Evolutionary conservation across 1,139 yeast genomes (phyloP).

Genomic region (Debaryomyces psychrophilus): DNA sequence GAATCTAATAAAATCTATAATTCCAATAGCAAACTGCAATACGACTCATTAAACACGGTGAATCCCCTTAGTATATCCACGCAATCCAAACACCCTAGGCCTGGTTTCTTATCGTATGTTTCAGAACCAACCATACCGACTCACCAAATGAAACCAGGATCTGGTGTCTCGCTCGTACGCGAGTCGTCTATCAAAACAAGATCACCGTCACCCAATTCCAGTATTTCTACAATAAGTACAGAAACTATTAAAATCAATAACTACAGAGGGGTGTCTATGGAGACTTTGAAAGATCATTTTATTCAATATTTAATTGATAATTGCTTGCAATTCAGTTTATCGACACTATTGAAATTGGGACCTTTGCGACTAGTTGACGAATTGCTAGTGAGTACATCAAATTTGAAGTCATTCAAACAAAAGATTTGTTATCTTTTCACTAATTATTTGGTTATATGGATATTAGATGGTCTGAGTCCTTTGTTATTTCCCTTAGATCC

Average conservation of each 20-base stretch:
- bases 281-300: slow-evolving; percentile 32
- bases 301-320: slow-evolving; percentile 31
- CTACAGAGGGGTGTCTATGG: slow-evolving; percentile 26
- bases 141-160: not conserved
- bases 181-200: slow-evolving; percentile 13
- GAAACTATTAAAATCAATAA: slow-evolving; percentile 21
- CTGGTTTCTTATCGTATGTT: not conserved
- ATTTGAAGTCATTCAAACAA: slow-evolving; percentile 14
- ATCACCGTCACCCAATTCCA: slow-evolving; percentile 26
- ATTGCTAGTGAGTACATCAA: slow-evolving; percentile 24
- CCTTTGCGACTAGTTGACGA: slow-evolving; percentile 41
- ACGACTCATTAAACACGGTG: not conserved
- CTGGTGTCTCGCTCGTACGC: not conserved
- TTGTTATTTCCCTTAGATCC: slow-evolving; percentile 19
- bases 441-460: slow-evolving; percentile 34
- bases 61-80: not conserved
- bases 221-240: slow-evolving; percentile 23
- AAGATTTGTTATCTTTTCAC: slow-evolving; percentile 38
- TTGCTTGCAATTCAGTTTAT: slow-evolving; percentile 28
- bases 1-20: not conserved
- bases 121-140: slow-evolving; percentile 1
- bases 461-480: slow-evolving; percentile 8
- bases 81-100: not conserved
- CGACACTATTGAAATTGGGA: slow-evolving; percentile 36
- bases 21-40: not conserved